Percentiles rank a stretch among this genome's conserved stretches.
phyloP scores from a whole-genome alignment of 2,329 filamentous ascomycete species.

The Colletotrichum gloeosporioides region DNA sequence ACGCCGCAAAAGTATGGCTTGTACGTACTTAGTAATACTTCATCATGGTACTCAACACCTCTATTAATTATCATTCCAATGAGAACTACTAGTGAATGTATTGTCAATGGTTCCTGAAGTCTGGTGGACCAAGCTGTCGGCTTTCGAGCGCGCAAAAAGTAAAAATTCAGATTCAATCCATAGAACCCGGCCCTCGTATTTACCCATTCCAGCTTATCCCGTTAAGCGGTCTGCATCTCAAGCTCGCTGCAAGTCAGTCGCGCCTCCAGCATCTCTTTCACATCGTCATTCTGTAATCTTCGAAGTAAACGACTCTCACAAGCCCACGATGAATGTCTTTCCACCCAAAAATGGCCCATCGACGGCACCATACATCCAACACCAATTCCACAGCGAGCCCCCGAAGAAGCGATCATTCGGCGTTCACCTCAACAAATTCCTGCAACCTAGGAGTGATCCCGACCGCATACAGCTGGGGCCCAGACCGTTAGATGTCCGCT shows the following conservation, averaged over 20 bases:
- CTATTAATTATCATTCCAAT: not conserved
- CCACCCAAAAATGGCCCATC: not conserved
- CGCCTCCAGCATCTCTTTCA: not conserved
- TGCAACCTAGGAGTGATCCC: not conserved
- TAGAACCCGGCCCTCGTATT: not conserved
- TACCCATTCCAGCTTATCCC: not conserved
- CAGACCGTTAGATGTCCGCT: not conserved
- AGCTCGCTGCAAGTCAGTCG: not conserved
- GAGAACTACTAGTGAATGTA: not conserved
- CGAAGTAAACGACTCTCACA: not conserved
- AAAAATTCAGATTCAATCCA: not conserved
- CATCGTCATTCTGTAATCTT: not conserved
- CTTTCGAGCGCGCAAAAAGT: not conserved
- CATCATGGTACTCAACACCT: not conserved
- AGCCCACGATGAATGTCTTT: not conserved
- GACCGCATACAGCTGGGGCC: not conserved
- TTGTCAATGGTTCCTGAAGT: not conserved
- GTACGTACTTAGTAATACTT: not conserved
- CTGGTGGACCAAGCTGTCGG: not conserved
- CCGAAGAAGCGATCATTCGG: not conserved
- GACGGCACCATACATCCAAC: not conserved
- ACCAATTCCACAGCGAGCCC: not conserved
- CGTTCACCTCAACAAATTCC: not conserved
- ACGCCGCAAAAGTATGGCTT: not conserved
- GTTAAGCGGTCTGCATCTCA: not conserved